Evolutionary conservation across 1,284 basidiomycete genomes (phyloP).

Genomic region (Mycena citricolor): DNA sequence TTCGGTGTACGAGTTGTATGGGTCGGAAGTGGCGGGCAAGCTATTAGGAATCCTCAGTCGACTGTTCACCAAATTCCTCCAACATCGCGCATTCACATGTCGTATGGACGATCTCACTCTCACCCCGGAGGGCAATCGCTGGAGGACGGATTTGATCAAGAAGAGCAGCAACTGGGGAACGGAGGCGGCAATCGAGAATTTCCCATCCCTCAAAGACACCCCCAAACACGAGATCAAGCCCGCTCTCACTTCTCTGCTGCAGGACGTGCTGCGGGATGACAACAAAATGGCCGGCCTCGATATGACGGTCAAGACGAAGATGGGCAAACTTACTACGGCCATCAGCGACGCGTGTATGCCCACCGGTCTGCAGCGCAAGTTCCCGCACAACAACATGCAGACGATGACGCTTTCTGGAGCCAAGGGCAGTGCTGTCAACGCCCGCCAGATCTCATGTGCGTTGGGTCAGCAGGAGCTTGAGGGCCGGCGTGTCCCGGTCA

Average conservation of each 20-base stretch:
- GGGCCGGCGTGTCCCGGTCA: constrained; percentile 97
- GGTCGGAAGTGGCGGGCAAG: constrained; percentile 85
- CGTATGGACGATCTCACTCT: constrained; percentile 98
- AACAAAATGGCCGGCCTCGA: constrained; percentile 96
- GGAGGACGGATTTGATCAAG: constrained; percentile 69
- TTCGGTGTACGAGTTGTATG: constrained; percentile 99
- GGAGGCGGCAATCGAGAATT: constrained; percentile 87
- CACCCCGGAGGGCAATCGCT: constrained; percentile 78
- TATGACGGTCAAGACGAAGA: constrained; percentile 85
- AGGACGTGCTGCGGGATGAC: constrained; percentile 96
- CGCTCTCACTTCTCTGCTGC: constrained; percentile 64
- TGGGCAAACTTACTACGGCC: constrained; percentile 84
- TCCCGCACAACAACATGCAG: constrained; percentile 99
- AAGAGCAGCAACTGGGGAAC: constrained; percentile 76
- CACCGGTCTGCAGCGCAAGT: constrained; percentile 84
- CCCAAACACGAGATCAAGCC: constrained; percentile 51
- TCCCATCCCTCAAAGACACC: constrained; percentile 64
- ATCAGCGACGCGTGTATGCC: constrained; percentile 92
- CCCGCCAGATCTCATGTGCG: constrained; percentile 95
- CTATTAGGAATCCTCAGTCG: constrained; percentile 92
- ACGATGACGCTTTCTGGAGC: constrained; percentile 98
- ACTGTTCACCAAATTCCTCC: constrained; percentile 95
- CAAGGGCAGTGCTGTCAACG: constrained; percentile 97
- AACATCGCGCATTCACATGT: constrained; percentile 97
- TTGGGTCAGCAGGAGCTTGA: constrained; percentile 98